Conservation (phyloP, 1,284 basidiomycete genomes). For the Exobasidium cylindrosporum region DNA sequence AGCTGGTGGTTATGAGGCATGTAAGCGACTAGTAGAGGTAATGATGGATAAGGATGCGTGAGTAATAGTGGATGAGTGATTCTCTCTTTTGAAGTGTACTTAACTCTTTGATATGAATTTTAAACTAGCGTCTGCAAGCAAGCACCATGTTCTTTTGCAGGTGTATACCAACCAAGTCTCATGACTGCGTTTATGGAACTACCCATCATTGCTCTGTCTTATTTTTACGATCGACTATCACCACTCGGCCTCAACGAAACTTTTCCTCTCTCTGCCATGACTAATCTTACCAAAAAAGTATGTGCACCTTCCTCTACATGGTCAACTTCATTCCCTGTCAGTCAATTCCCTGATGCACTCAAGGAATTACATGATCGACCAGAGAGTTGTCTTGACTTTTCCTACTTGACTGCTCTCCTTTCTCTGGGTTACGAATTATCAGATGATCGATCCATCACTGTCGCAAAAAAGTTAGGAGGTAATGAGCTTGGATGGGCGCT, state of each 20-base stretch:
- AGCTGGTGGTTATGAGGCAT: slow-evolving; percentile 78
- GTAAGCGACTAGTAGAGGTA: slow-evolving; percentile 78
- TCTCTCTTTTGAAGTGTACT: background rate
- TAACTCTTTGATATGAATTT: background rate
- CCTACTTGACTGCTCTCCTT: slow-evolving; percentile 86
- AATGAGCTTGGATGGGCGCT: slow-evolving; percentile 95
- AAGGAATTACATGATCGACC: slow-evolving; percentile 76
- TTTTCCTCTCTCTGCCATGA: slow-evolving; percentile 42
- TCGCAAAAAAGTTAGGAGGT: slow-evolving; percentile 74
- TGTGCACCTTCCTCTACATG: slow-evolving; percentile 24
- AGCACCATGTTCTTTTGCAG: slow-evolving; percentile 91
- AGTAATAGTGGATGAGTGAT: slow-evolving; percentile 58
- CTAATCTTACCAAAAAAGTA: slow-evolving; percentile 38
- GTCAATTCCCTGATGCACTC: slow-evolving; percentile 59
- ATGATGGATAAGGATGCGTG: slow-evolving; percentile 94
- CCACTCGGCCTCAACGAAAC: slow-evolving; percentile 66
- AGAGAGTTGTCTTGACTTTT: slow-evolving; percentile 92
- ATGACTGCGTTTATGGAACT: slow-evolving; percentile 71
- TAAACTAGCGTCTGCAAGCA: slow-evolving; percentile 67
- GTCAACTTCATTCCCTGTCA: slow-evolving; percentile 45
- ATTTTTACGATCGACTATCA: slow-evolving; percentile 90
- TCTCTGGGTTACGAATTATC: slow-evolving; percentile 61
- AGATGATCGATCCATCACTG: slow-evolving; percentile 61
- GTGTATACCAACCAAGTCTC: slow-evolving; percentile 94
- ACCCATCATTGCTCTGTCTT: slow-evolving; percentile 63